These are phyloP conservation scores for Salix dunnii DNA, from an alignment of 345 rosid genomes.

Conservation along the genomic window DNA sequence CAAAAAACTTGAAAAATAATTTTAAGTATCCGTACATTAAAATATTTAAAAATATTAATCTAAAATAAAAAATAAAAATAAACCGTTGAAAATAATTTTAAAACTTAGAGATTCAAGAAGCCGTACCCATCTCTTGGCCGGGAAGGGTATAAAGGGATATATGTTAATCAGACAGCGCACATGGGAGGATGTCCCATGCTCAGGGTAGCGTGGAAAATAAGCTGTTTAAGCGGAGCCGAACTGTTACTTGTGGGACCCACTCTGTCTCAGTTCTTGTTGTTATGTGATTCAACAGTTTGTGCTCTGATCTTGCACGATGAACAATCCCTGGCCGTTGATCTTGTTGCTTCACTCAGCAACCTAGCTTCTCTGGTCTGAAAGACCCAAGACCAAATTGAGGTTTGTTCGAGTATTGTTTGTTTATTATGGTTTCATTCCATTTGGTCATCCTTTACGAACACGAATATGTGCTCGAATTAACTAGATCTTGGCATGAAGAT, in stretches of 20 bases:
- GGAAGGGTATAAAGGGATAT: background rate
- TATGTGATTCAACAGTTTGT: background rate
- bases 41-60: no score
- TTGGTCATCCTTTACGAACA: background rate
- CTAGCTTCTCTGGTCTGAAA: background rate
- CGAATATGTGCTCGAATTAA: background rate
- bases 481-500: background rate
- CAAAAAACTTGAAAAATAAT: no score
- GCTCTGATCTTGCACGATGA: background rate
- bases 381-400: no score
- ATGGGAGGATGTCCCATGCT: background rate
- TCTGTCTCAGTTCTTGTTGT: background rate
- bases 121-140: no score
- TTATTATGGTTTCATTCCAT: background rate
- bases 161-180: conserved; percentile 8
- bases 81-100: no score
- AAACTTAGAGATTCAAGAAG: no score
- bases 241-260: background rate
- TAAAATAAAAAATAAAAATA: no score
- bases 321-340: conserved; percentile 37
- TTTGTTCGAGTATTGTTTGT: background rate
- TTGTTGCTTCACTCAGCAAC: conserved; percentile 13
- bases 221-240: conserved; percentile 8
- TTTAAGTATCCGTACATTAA: no score
- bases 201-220: background rate